Evolutionary conservation across 257 asterid species (phyloP).

Genomic region (Solanum peruvianum): DNA sequence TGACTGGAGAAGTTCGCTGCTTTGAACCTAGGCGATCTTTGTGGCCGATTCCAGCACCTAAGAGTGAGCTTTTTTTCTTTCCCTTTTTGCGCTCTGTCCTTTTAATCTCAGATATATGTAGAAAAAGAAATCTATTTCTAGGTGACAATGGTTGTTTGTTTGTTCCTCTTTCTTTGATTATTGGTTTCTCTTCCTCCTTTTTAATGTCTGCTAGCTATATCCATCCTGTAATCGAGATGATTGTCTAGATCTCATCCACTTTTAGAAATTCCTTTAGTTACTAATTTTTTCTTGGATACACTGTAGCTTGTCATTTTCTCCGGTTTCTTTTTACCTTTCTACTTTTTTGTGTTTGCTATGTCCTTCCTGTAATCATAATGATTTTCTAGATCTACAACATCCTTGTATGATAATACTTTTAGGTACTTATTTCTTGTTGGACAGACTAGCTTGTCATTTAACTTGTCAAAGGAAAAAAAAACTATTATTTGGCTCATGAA

Average conservation of each 20-base stretch:
- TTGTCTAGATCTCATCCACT: neutral
- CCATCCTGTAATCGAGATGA: neutral
- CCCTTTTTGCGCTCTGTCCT: neutral
- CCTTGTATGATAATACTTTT: neutral
- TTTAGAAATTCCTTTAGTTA: neutral
- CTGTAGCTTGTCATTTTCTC: neutral
- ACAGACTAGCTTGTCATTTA: neutral
- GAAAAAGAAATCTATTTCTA: neutral
- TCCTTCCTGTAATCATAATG: neutral
- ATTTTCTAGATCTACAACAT: neutral
- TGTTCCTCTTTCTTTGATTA: neutral
- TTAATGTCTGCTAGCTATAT: neutral
- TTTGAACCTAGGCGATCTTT: neutral
- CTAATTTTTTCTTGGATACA: neutral
- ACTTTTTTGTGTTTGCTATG: neutral
- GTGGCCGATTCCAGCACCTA: neutral
- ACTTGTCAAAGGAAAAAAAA: neutral
- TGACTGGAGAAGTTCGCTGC: conserved; percentile 1
- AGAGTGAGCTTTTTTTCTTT: neutral
- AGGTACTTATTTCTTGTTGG: neutral
- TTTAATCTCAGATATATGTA: neutral
- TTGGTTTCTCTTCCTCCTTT: neutral
- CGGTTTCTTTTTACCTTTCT: neutral
- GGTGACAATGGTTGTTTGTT: neutral
- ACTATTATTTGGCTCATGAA: neutral